Conservation (phyloP, 805 yeast species). For the Lipomyces sp. region DNA sequence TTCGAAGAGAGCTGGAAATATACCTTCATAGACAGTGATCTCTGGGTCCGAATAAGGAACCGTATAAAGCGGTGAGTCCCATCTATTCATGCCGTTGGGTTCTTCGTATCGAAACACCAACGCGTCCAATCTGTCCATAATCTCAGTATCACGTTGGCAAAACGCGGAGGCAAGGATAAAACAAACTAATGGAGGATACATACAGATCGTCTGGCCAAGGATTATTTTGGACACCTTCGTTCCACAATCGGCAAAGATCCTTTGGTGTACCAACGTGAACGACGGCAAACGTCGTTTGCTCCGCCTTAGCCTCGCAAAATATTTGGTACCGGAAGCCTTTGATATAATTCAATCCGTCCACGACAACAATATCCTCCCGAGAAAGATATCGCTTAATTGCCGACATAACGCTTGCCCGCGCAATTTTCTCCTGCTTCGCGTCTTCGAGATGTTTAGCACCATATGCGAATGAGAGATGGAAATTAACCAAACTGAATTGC, state of each 20-base stretch:
- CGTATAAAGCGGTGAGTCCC: slow-evolving; percentile 93
- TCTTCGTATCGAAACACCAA: slow-evolving; percentile 89
- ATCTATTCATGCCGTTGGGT: slow-evolving; percentile 80
- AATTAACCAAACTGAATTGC: not conserved
- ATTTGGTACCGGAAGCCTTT: slow-evolving; percentile 95
- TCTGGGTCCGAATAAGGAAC: slow-evolving; percentile 59
- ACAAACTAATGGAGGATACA: not conserved
- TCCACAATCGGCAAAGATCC: slow-evolving; percentile 68
- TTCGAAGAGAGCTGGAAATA: slow-evolving; percentile 64
- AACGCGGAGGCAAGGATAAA: not conserved
- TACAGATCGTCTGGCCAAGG: slow-evolving; percentile 37
- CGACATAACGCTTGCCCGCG: slow-evolving; percentile 82
- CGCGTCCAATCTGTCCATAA: slow-evolving; percentile 52
- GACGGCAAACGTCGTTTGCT: slow-evolving; percentile 80
- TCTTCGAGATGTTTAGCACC: slow-evolving; percentile 49
- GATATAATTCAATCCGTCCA: slow-evolving; percentile 86
- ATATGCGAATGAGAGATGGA: not conserved
- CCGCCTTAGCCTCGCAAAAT: slow-evolving; percentile 88
- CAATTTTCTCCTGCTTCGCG: slow-evolving; percentile 75
- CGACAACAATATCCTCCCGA: slow-evolving; percentile 70
- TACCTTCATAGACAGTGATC: slow-evolving; percentile 39
- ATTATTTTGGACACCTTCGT: slow-evolving; percentile 43
- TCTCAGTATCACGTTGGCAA: slow-evolving; percentile 3
- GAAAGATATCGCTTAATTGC: slow-evolving; percentile 84
- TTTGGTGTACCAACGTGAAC: slow-evolving; percentile 75